Conservation (phyloP, 1,284 basidiomycete genomes). For the Moniliella sp. region DNA sequence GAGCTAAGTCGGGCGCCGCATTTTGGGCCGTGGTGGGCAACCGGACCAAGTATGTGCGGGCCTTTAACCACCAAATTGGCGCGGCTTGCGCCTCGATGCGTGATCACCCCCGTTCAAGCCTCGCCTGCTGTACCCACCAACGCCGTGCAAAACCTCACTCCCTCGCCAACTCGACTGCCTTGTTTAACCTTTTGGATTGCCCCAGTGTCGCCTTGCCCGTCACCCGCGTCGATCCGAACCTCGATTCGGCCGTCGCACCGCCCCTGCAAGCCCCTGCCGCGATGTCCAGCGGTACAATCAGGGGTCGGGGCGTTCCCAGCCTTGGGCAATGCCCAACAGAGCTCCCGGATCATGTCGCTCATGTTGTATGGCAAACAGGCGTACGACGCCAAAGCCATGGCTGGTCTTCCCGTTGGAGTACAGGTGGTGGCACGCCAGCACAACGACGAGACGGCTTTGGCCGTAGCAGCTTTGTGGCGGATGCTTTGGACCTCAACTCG, state of each 20-base stretch:
- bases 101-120: conserved; percentile 39
- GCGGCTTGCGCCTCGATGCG: conserved; percentile 47
- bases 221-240: conserved; percentile 48
- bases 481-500: too few relatives aligned
- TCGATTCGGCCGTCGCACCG: conserved; percentile 38
- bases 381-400: conserved; percentile 52
- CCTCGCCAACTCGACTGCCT: too few relatives aligned
- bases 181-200: conserved; percentile 54
- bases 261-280: neutral
- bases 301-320: too few relatives aligned
- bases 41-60: conserved; percentile 40
- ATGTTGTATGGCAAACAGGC: conserved; percentile 7
- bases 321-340: too few relatives aligned
- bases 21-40: conserved; percentile 42
- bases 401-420: conserved; percentile 59
- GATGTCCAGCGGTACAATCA: too few relatives aligned
- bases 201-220: conserved; percentile 60
- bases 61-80: conserved; percentile 54
- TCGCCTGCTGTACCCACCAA: conserved; percentile 18
- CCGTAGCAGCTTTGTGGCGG: too few relatives aligned
- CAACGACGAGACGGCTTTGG: too few relatives aligned
- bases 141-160: neutral
- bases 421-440: too few relatives aligned
- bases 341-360: conserved; percentile 8
- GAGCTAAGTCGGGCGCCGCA: conserved; percentile 42